Conservation (phyloP, 805 yeast species). For the Candida khao-thaluensis region DNA sequence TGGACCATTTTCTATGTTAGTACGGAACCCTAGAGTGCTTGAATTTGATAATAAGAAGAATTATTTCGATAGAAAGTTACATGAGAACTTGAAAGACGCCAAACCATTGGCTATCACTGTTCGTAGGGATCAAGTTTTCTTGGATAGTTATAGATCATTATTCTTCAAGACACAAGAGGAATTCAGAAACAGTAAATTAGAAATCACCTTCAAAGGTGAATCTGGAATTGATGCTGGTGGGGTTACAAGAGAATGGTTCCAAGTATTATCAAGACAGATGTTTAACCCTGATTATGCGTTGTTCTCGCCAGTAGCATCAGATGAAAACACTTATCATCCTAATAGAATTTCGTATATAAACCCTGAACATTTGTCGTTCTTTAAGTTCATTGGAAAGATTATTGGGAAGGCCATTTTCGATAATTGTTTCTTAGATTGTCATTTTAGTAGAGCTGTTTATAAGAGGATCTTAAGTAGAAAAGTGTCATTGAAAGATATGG, state of each 20-base stretch:
- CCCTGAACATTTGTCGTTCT: conserved; percentile 89
- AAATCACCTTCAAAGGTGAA: conserved; percentile 86
- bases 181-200: conserved; percentile 68
- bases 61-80: conserved; percentile 76
- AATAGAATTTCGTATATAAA: conserved; percentile 88
- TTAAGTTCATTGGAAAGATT: conserved; percentile 89
- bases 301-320: conserved; percentile 87
- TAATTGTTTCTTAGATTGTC: conserved; percentile 83
- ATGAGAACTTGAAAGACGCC: conserved; percentile 44
- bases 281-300: conserved; percentile 93
- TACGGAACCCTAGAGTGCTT: conserved; percentile 80
- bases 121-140: conserved; percentile 85
- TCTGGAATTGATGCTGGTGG: conserved; percentile 99
- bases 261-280: conserved; percentile 89
- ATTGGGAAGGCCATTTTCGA: conserved; percentile 95
- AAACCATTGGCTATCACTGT: conserved; percentile 63
- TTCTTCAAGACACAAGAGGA: conserved; percentile 77
- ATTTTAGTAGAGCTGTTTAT: conserved; percentile 92
- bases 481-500: conserved; percentile 90
- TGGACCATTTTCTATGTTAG: conserved; percentile 90
- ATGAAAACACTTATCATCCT: conserved; percentile 92
- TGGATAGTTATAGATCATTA: conserved; percentile 82
- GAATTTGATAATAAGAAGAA: conserved; percentile 93
- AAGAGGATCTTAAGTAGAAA: conserved; percentile 76
- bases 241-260: conserved; percentile 96